Evolutionary conservation across 192 early-diverging fungal genomes (phyloP).

Genomic region (Linnemannia elongata): DNA sequence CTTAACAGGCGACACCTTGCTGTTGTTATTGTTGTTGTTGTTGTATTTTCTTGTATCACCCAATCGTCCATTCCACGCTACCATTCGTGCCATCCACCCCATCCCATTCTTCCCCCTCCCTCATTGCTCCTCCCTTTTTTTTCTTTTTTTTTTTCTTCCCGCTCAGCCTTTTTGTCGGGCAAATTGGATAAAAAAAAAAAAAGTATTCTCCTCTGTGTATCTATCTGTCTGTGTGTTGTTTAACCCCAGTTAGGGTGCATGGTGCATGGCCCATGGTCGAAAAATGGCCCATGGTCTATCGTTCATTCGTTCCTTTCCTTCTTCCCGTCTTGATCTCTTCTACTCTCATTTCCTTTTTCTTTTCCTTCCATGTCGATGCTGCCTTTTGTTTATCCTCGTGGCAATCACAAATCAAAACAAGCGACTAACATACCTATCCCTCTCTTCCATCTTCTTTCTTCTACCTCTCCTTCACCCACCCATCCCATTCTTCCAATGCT

Average conservation of each 20-base stretch:
- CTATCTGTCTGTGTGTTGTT: neutral
- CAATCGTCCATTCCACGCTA: conserved; percentile 8
- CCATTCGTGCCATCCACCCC: neutral
- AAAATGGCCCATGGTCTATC: conserved; percentile 1
- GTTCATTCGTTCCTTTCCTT: neutral
- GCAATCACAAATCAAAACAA: neutral
- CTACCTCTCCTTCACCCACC: neutral
- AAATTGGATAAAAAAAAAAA: neutral
- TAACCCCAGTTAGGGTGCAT: neutral
- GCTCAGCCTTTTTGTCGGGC: conserved; percentile 5
- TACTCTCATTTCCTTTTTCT: neutral
- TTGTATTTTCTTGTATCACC: conserved; percentile 6
- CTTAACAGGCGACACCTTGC: neutral
- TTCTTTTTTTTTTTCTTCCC: neutral
- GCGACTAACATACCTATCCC: neutral
- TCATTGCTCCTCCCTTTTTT: neutral
- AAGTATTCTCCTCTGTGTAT: neutral
- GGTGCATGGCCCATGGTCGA: conserved; percentile 11
- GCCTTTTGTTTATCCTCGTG: neutral
- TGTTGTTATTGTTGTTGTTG: too few species aligned
- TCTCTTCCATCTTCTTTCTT: neutral
- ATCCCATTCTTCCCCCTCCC: neutral
- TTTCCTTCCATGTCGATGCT: neutral
- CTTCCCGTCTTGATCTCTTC: conserved; percentile 10
- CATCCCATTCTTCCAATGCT: neutral